Evolutionary conservation across 257 asterid genomes (phyloP).

Genomic region (Dorcoceras hygrometricum): DNA sequence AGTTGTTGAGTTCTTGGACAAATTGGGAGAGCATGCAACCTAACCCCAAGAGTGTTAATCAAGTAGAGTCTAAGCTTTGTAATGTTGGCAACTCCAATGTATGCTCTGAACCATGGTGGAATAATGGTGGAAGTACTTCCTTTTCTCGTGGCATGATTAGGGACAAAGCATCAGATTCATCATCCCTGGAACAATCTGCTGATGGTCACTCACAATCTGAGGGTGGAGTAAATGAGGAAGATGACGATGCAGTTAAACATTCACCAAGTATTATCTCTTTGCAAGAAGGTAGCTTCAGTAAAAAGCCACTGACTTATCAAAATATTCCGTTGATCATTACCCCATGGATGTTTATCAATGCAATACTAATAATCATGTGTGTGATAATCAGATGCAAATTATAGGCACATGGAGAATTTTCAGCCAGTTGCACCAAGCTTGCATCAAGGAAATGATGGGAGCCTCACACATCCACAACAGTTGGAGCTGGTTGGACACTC

Average conservation of each 20-base stretch:
- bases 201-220: conserved; percentile 72
- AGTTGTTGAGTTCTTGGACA: conserved; percentile 21
- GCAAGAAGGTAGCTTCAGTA: conserved; percentile 42
- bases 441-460: conserved; percentile 45
- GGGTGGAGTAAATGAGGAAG: conserved; percentile 55
- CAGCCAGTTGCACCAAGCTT: conserved; percentile 44
- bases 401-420: conserved; percentile 33
- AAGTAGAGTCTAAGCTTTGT: conserved; percentile 36
- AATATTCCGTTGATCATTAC: background rate
- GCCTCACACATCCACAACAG: conserved; percentile 50
- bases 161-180: conserved; percentile 65
- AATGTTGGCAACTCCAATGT: conserved; percentile 35
- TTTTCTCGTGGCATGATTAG: conserved; percentile 41
- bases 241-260: conserved; percentile 46
- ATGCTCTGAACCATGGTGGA: conserved; percentile 59
- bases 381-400: conserved; percentile 45
- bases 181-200: conserved; percentile 63
- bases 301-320: conserved; percentile 11
- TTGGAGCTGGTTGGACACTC: conserved; percentile 73
- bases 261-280: conserved; percentile 39
- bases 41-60: conserved; percentile 42
- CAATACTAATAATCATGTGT: conserved; percentile 23
- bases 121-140: conserved; percentile 39
- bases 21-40: conserved; percentile 54
- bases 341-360: background rate